Evolutionary conservation across 768 basidiomycete species (phyloP).

Genomic region (Tricholoma furcatifolium): DNA sequence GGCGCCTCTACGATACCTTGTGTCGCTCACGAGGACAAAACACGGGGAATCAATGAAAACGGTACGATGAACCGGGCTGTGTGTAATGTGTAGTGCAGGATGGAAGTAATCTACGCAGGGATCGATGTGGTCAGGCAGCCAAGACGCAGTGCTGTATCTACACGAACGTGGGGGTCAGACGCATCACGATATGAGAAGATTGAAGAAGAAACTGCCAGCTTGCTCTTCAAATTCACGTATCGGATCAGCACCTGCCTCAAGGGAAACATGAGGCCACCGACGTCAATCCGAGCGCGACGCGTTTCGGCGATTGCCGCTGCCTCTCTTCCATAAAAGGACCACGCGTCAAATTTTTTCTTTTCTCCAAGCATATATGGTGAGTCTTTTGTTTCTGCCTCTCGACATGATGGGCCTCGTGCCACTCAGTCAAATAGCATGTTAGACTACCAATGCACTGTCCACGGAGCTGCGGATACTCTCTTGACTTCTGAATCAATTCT

Average conservation of each 20-base stretch:
- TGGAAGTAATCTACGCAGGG: slow-evolving; percentile 20
- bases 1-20: slow-evolving; percentile 20
- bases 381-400: slow-evolving; percentile 3
- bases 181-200: slow-evolving; percentile 11
- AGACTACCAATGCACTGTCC: slow-evolving; percentile 45
- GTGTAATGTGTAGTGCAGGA: slow-evolving; percentile 9
- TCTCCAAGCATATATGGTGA: slow-evolving; percentile 17
- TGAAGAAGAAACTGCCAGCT: neutral
- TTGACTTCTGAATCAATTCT: slow-evolving; percentile 30
- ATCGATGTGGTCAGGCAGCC: slow-evolving; percentile 17
- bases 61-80: slow-evolving; percentile 32
- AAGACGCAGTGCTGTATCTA: slow-evolving; percentile 11
- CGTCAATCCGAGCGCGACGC: slow-evolving; percentile 10
- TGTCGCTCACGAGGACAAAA: slow-evolving; percentile 42
- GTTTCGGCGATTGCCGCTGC: slow-evolving; percentile 8
- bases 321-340: neutral
- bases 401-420: slow-evolving; percentile 39
- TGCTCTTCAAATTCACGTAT: slow-evolving; percentile 5
- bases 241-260: slow-evolving; percentile 38
- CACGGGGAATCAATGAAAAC: slow-evolving; percentile 22
- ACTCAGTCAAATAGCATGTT: slow-evolving; percentile 46
- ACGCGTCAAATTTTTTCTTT: neutral
- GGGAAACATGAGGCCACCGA: slow-evolving; percentile 38
- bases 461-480: slow-evolving; percentile 39
- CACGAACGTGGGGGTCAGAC: slow-evolving; percentile 12